Percentiles rank a stretch among this genome's conserved stretches.
These are phyloP conservation scores for Trichosporon sp. DNA, from an alignment of 1,284 basidiomycete genomes.

Conservation along the genomic window DNA sequence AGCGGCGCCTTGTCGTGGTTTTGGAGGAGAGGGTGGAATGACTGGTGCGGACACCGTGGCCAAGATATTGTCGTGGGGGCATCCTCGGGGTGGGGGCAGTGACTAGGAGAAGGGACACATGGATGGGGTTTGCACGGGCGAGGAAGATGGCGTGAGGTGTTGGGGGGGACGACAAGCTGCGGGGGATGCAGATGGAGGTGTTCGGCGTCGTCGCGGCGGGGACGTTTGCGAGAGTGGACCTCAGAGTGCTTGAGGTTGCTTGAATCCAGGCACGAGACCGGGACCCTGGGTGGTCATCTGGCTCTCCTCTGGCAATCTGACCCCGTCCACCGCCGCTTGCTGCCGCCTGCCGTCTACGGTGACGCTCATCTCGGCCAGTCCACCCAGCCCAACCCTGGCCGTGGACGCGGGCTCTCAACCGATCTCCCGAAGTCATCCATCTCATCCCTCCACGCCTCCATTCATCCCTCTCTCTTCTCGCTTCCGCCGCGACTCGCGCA, in stretches of 20 bases:
- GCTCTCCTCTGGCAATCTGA: neutral
- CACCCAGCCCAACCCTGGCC: neutral
- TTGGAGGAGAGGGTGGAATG: constrained; percentile 22
- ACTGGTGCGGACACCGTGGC: constrained; percentile 25
- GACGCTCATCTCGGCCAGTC: neutral
- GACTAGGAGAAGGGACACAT: constrained; percentile 2
- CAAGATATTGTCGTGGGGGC: constrained; percentile 17
- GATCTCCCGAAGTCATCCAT: neutral
- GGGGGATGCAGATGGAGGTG: neutral
- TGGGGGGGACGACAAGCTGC: neutral
- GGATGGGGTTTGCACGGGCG: neutral
- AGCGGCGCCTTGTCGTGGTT: constrained; percentile 26
- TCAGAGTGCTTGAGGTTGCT: neutral
- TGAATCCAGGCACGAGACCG: constrained; percentile 14
- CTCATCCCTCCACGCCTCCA: neutral
- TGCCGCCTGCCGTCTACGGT: neutral
- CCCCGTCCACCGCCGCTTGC: too few relatives aligned
- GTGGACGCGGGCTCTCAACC: too few relatives aligned
- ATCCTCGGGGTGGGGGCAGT: neutral
- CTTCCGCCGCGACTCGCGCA: neutral
- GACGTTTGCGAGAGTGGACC: neutral
- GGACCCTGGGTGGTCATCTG: constrained; percentile 3
- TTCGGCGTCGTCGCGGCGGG: constrained; percentile 3
- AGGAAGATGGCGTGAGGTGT: neutral
- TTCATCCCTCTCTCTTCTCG: neutral